Evolutionary conservation across 257 asterid species (phyloP).

Genomic region (Thymus quinquecostatus): DNA sequence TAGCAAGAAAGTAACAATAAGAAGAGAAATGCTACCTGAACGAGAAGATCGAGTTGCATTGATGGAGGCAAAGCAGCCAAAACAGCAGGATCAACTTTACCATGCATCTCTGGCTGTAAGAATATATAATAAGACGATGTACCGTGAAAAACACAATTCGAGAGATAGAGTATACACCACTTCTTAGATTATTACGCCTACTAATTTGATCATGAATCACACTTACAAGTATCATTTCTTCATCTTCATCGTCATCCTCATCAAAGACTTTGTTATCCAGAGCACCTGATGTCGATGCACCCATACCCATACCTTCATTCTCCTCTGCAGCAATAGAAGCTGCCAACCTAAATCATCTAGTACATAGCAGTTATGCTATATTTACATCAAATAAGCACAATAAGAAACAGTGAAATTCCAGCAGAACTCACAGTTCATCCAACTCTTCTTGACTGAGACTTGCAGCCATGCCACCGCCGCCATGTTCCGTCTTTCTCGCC

Average conservation of each 20-base stretch:
- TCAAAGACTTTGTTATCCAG: constrained; percentile 41
- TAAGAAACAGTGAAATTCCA: constrained; percentile 11
- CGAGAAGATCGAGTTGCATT: constrained; percentile 99
- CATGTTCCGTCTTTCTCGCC: constrained; percentile 32
- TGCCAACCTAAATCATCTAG: constrained; percentile 87
- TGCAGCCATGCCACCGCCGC: constrained; percentile 26
- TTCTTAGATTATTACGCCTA: constrained; percentile 1
- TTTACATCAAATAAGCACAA: constrained; percentile 16
- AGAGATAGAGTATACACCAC: constrained; percentile 13
- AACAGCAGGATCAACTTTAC: constrained; percentile 90
- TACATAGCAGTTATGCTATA: constrained; percentile 38
- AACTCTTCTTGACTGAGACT: constrained; percentile 58
- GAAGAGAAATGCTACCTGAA: constrained; percentile 59
- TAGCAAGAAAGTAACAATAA: neutral
- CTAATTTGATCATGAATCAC: constrained; percentile 23
- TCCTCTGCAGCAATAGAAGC: constrained; percentile 95
- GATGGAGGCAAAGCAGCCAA: constrained; percentile 97
- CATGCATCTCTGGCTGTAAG: constrained; percentile 82
- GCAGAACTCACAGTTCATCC: constrained; percentile 69
- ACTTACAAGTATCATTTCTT: constrained; percentile 90
- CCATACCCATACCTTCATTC: constrained; percentile 51
- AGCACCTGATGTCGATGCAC: constrained; percentile 72
- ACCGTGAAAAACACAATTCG: neutral
- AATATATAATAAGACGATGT: neutral
- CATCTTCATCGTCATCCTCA: constrained; percentile 69